phyloP scores from a whole-genome alignment of 345 rosid genomes.

The Barbarea vulgaris region DNA sequence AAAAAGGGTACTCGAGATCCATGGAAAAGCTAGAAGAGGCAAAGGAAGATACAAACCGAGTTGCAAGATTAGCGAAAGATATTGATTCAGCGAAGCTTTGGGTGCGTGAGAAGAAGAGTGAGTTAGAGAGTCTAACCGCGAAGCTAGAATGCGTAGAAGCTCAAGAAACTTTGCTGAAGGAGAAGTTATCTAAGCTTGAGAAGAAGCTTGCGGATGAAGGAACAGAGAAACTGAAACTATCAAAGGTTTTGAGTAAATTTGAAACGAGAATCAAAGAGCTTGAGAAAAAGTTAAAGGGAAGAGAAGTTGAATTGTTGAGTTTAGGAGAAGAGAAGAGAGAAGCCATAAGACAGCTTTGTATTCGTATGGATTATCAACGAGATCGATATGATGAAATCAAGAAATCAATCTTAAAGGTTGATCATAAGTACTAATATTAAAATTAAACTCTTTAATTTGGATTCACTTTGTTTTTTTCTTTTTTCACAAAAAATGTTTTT shows the following conservation, averaged over 20 bases:
- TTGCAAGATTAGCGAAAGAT: slow-evolving; percentile 48
- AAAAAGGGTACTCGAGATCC: slow-evolving; percentile 41
- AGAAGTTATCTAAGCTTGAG: slow-evolving; percentile 48
- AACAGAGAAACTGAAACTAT: slow-evolving; percentile 44
- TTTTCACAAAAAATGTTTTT: not conserved
- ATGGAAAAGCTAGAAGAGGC: slow-evolving; percentile 44
- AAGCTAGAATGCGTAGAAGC: slow-evolving; percentile 47
- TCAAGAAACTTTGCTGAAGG: slow-evolving; percentile 46
- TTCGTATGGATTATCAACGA: slow-evolving; percentile 80
- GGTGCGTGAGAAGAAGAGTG: slow-evolving; percentile 43
- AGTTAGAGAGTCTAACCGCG: slow-evolving; percentile 33
- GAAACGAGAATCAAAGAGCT: slow-evolving; percentile 46
- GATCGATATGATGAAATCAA: slow-evolving; percentile 56
- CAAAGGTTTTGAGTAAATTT: slow-evolving; percentile 40
- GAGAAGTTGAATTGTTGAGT: slow-evolving; percentile 49
- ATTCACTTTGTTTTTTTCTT: not conserved
- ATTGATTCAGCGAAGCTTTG: slow-evolving; percentile 48
- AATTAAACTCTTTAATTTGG: not conserved
- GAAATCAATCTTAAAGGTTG: slow-evolving; percentile 47
- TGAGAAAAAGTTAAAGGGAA: slow-evolving; percentile 49
- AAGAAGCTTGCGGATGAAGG: slow-evolving; percentile 47
- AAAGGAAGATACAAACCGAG: slow-evolving; percentile 39
- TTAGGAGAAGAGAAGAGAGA: slow-evolving; percentile 88
- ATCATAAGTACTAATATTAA: not conserved
- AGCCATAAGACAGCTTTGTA: slow-evolving; percentile 91